Percentiles rank a stretch among this genome's conserved stretches.
These are phyloP conservation scores for Cryptosporidium tyzzeri DNA, from an alignment of 169 alveolate species.

Conservation along the genomic window DNA sequence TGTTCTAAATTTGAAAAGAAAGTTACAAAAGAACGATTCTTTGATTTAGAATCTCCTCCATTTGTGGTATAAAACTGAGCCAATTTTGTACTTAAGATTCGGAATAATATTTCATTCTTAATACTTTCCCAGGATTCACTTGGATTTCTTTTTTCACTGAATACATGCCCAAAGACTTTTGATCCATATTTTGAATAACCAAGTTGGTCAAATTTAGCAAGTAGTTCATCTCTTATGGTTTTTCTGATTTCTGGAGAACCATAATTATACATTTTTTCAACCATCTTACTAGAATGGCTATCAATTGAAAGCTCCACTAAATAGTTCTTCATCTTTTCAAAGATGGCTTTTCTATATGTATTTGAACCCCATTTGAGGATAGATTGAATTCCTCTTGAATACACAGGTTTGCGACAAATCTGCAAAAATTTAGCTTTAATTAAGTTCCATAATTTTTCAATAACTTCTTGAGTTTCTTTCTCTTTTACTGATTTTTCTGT, in stretches of 20 bases:
- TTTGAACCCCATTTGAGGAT: slow-evolving; percentile 65
- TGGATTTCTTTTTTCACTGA: slow-evolving; percentile 66
- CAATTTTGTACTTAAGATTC: slow-evolving; percentile 37
- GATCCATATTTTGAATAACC: slow-evolving; percentile 65
- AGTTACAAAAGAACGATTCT: slow-evolving; percentile 1
- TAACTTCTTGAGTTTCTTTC: background rate
- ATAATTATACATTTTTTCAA: slow-evolving; percentile 66
- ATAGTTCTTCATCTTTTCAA: slow-evolving; percentile 61
- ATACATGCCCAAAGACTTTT: slow-evolving; percentile 45
- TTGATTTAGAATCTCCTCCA: background rate
- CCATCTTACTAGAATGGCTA: slow-evolving; percentile 56
- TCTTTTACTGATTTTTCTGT: background rate
- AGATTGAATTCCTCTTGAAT: slow-evolving; percentile 72
- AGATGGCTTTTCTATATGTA: slow-evolving; percentile 20
- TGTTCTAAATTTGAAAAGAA: slow-evolving; percentile 11
- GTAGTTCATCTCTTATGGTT: slow-evolving; percentile 20
- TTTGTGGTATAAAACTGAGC: slow-evolving; percentile 13
- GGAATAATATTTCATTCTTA: slow-evolving; percentile 35
- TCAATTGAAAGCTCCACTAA: slow-evolving; percentile 42
- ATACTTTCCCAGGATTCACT: slow-evolving; percentile 50
- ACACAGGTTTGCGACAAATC: slow-evolving; percentile 67
- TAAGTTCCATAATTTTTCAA: slow-evolving; percentile 44
- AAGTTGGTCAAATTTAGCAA: slow-evolving; percentile 52
- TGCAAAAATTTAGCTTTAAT: slow-evolving; percentile 63
- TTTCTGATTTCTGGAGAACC: slow-evolving; percentile 55